phyloP scores from a whole-genome alignment of 1,139 yeast genomes.

The Yamadazyma membranifaciens region DNA sequence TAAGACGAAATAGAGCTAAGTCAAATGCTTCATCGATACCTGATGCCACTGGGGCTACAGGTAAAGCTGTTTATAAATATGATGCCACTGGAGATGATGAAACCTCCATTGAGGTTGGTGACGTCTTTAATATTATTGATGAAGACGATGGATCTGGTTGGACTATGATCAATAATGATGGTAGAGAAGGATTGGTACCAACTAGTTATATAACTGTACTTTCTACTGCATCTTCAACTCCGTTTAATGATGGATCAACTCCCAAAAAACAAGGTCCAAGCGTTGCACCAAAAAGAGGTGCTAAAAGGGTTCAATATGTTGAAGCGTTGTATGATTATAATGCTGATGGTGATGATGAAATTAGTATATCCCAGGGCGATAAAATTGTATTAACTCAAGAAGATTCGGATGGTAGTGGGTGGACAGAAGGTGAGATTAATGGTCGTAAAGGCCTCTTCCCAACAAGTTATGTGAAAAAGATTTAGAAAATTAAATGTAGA shows the following conservation, averaged over 20 bases:
- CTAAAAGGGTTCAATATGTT: conserved; percentile 60
- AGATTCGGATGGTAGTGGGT: conserved; percentile 86
- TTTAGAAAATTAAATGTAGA: conserved; percentile 16
- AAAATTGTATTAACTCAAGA: conserved; percentile 60
- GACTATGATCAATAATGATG: conserved; percentile 59
- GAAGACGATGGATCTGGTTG: conserved; percentile 93
- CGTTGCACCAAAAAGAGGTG: conserved; percentile 84
- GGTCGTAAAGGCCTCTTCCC: conserved; percentile 81
- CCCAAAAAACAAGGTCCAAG: conserved; percentile 51
- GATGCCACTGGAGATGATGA: conserved; percentile 77
- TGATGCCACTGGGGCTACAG: conserved; percentile 23
- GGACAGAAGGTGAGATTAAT: conserved; percentile 90
- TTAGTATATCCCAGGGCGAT: conserved; percentile 73
- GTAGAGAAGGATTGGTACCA: conserved; percentile 76
- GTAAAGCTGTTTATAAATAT: conserved; percentile 67
- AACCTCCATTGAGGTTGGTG: conserved; percentile 60
- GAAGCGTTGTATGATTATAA: conserved; percentile 76
- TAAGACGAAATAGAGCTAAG: conserved; percentile 34
- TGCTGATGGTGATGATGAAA: conserved; percentile 83
- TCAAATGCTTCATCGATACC: conserved; percentile 20
- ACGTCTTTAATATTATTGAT: conserved; percentile 54
- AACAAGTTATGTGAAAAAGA: conserved; percentile 59
- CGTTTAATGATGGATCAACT: conserved; percentile 7
- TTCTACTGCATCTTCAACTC: conserved; percentile 11
- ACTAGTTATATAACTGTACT: conserved; percentile 57